Conservation (phyloP, 1,284 basidiomycete genomes). For the Sanguinoderma infundibulare region DNA sequence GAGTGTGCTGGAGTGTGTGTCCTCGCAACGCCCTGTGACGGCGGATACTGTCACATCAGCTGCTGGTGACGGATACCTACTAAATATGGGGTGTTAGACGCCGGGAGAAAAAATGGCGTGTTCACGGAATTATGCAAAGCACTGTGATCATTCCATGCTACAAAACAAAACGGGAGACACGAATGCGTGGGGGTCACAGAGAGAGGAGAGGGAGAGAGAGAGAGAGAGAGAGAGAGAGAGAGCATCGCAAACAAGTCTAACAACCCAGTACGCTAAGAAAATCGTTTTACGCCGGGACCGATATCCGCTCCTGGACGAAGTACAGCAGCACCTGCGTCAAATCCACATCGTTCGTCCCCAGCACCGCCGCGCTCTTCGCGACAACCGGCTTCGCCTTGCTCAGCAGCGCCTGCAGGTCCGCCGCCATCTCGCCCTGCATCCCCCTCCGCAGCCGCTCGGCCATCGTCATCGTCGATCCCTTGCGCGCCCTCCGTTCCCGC, state of each 20-base stretch:
- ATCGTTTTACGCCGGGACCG: conserved; percentile 22
- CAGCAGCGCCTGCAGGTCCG: conserved; percentile 70
- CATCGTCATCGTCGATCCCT: conserved; percentile 56
- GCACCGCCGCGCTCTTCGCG: conserved; percentile 54
- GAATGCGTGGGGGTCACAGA: neutral
- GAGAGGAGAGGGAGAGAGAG: too few species aligned
- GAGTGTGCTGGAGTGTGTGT: too few species aligned
- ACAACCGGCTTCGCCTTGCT: conserved; percentile 65
- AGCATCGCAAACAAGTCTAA: too few species aligned
- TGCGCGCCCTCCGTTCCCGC: conserved; percentile 47
- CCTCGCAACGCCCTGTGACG: too few species aligned
- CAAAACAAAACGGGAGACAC: neutral
- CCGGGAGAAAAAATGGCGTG: too few species aligned
- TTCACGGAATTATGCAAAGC: too few species aligned
- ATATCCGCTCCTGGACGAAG: conserved; percentile 69
- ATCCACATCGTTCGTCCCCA: conserved; percentile 49
- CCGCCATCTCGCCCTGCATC: conserved; percentile 79
- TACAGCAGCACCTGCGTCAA: conserved; percentile 59
- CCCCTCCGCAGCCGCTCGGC: conserved; percentile 70
- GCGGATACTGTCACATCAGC: too few species aligned
- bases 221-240: too few species aligned
- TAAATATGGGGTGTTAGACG: too few species aligned
- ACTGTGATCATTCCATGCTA: neutral
- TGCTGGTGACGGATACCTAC: too few species aligned
- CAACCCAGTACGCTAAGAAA: neutral